Evolutionary conservation across 331 rosid genomes (phyloP).

Genomic region (Cydonia oblonga): DNA sequence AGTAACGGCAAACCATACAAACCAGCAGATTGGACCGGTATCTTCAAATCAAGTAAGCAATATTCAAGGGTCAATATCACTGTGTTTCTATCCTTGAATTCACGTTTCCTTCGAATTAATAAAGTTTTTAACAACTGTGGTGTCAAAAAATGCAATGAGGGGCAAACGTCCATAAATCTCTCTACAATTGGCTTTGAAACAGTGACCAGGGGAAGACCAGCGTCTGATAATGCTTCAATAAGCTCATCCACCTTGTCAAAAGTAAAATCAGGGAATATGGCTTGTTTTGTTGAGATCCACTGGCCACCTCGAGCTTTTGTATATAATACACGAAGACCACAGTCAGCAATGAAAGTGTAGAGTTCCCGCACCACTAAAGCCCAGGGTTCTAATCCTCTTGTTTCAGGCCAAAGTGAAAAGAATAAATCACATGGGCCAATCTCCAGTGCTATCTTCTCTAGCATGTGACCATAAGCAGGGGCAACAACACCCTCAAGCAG

Average conservation of each 20-base stretch:
- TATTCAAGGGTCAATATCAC: constrained; percentile 79
- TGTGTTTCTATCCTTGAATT: constrained; percentile 68
- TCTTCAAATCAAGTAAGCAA: constrained; percentile 77
- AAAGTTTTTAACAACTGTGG: constrained; percentile 73
- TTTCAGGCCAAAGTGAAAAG: constrained; percentile 87
- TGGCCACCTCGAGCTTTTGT: constrained; percentile 95
- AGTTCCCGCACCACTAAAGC: constrained; percentile 62
- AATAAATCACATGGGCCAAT: constrained; percentile 72
- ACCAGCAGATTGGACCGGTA: constrained; percentile 52
- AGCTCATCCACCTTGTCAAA: constrained; percentile 61
- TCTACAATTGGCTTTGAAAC: constrained; percentile 61
- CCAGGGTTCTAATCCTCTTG: constrained; percentile 84
- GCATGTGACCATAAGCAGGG: constrained; percentile 86
- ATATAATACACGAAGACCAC: constrained; percentile 54
- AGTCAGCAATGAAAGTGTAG: constrained; percentile 62
- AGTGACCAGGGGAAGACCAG: constrained; percentile 64
- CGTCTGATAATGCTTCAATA: constrained; percentile 58
- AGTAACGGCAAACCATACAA: constrained; percentile 70
- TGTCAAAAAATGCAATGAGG: constrained; percentile 74
- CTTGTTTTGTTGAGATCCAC: constrained; percentile 85
- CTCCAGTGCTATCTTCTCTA: constrained; percentile 81
- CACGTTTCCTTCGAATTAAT: constrained; percentile 79
- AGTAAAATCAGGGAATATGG: constrained; percentile 90
- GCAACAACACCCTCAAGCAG: constrained; percentile 91
- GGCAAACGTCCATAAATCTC: constrained; percentile 77